Base-by-base conservation (phyloP, 192 early-diverging fungal species). In the Coemansia sp. region DNA sequence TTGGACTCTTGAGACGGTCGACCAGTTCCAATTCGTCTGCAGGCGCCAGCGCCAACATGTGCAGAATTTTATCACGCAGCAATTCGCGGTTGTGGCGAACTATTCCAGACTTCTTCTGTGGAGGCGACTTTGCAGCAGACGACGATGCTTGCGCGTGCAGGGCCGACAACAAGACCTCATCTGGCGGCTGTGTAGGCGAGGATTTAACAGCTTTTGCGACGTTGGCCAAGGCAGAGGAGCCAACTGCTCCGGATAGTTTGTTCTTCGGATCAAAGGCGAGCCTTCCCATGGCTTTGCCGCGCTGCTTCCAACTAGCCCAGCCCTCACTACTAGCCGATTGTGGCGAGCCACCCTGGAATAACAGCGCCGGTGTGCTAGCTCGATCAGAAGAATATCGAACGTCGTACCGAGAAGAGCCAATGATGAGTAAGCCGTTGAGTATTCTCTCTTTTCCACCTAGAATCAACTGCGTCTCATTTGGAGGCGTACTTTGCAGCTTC, bases 41-140 rank as follows among this genome's bases (percentile, higher is more conserved):
- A 0, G 80, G 69, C 20, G 50, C 72, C 1, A 17, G 44, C 1
- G 80, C 80, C 44, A 83, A 65, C 38, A 68, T 61, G 32, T 83
- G 80, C 31, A 83, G 31, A 2, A 77, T 19, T 42, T 58, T 67
- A 15, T 83, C 80, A 39, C 70, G 75, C 7, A 77, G 55, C 51
- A 75, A 58, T 44, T 77, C 75, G 62, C 72, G 69, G 48, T 77
- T 74, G 17, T 83, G 80, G 31, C 75, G 68, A 10, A 74, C 38
- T 15, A 82, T 74, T 11, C 80, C 80, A 2, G 80, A 75, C 66
- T 71, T 76, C 61, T 82, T 82, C 44, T 82, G 80, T 11, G 80
- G 80, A n/a, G 58, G 62, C 22, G 66, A 46, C 36, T 56, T 61
- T 34, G 63, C 40, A n/a, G 45, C 15, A 13, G 65, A 44, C 5